Conservation (phyloP, 768 basidiomycete genomes). For the Suillus luteus region DNA sequence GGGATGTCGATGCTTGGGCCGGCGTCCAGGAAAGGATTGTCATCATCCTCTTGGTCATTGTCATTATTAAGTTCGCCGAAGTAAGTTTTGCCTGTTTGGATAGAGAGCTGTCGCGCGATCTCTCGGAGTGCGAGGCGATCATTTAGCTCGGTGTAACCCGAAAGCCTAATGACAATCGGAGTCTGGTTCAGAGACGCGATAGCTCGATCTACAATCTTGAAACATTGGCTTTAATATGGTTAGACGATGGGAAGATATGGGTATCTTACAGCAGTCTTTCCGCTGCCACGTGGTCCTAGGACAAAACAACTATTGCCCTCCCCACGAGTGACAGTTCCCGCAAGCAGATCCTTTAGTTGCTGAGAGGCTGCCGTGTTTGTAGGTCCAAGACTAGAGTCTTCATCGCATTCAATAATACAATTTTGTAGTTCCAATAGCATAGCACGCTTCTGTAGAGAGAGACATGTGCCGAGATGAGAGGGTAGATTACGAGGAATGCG, state of each 20-base stretch:
- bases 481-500: constrained; percentile 38
- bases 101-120: constrained; percentile 80
- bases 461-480: constrained; percentile 43
- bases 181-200: constrained; percentile 46
- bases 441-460: constrained; percentile 59
- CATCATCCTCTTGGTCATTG: constrained; percentile 29
- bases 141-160: constrained; percentile 81
- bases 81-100: constrained; percentile 70
- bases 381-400: constrained; percentile 35
- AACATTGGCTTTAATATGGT: constrained; percentile 2
- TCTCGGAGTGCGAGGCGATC: constrained; percentile 92
- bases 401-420: constrained; percentile 22
- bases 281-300: constrained; percentile 82
- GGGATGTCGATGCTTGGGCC: constrained; percentile 45
- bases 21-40: constrained; percentile 52
- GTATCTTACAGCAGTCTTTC: constrained; percentile 74
- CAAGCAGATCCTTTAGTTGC: constrained; percentile 64
- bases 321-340: constrained; percentile 73
- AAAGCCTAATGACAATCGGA: constrained; percentile 79
- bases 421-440: constrained; percentile 50
- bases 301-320: constrained; percentile 95
- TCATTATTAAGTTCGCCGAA: constrained; percentile 44
- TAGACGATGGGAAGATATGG: constrained; percentile 9
- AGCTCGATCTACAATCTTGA: constrained; percentile 63
- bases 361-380: constrained; percentile 55